These are phyloP conservation scores for Dipodascopsis uninucleata DNA, from an alignment of 805 yeast genomes.

Conservation along the genomic window DNA sequence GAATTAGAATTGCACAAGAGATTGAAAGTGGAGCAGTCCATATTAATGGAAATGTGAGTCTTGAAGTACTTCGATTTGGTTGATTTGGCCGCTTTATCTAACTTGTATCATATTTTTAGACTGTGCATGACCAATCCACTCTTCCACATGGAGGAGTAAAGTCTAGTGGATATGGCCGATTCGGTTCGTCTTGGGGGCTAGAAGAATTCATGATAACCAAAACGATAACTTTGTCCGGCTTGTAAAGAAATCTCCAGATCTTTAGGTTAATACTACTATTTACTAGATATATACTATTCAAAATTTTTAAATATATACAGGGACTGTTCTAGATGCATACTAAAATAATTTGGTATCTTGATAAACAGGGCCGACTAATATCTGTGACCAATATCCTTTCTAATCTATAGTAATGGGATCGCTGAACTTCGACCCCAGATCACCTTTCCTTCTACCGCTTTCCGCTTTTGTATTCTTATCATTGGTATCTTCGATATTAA, in stretches of 20 bases:
- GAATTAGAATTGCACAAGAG: conserved; percentile 60
- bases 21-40: conserved; percentile 78
- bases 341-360: no score
- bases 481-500: conserved; percentile 6
- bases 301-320: no score
- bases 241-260: no score
- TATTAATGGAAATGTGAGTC: conserved; percentile 49
- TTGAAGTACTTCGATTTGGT: neutral
- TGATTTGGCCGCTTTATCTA: neutral
- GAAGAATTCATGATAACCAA: conserved; percentile 69
- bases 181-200: conserved; percentile 70
- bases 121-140: conserved; percentile 44
- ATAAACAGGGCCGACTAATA: no score
- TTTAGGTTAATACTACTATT: no score
- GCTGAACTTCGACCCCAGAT: no score
- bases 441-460: no score
- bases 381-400: no score
- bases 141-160: conserved; percentile 76
- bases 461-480: no score
- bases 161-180: conserved; percentile 77
- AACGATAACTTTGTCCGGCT: conserved; percentile 40
- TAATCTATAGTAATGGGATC: no score
- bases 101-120: conserved; percentile 12
- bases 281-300: no score
- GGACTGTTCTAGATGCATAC: no score